phyloP scores from a whole-genome alignment of 192 early-diverging fungal genomes.

The Rhizophagus sp. region DNA sequence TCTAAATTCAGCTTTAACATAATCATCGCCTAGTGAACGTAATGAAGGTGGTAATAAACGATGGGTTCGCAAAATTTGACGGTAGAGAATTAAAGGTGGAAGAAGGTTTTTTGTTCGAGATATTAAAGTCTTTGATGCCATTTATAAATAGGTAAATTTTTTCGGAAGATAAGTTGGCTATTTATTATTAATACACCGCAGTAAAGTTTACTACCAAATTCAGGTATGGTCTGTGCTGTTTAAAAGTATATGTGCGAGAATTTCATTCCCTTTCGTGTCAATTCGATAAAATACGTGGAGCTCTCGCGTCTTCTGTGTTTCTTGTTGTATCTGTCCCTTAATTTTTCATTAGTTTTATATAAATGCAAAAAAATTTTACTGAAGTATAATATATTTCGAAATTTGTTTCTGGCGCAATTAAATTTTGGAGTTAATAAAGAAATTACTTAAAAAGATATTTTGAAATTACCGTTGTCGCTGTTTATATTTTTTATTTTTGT shows the following conservation, averaged over 20 bases:
- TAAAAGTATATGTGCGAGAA: too few relatives aligned
- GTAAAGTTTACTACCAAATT: neutral
- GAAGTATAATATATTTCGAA: neutral
- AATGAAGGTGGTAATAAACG: constrained; percentile 48
- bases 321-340: neutral
- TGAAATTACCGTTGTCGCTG: neutral
- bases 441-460: too few relatives aligned
- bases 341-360: neutral
- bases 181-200: neutral
- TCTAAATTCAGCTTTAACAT: constrained; percentile 61
- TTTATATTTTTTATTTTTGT: neutral
- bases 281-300: neutral
- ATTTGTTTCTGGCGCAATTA: neutral
- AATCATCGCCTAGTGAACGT: constrained; percentile 58
- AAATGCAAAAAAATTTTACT: neutral
- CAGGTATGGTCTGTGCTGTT: too few relatives aligned
- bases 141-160: neutral
- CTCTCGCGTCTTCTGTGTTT: neutral
- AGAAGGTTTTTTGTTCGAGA: constrained; percentile 36
- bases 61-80: constrained; percentile 53
- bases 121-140: constrained; percentile 8
- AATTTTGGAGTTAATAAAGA: too few relatives aligned
- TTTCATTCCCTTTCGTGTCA: too few relatives aligned
- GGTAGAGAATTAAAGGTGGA: constrained; percentile 55
- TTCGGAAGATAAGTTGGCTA: neutral